Evolutionary conservation across 139 green algal genomes (phyloP), one percentile per base, ranked within the genome.

Genomic region (Chloropicon primus): DNA sequence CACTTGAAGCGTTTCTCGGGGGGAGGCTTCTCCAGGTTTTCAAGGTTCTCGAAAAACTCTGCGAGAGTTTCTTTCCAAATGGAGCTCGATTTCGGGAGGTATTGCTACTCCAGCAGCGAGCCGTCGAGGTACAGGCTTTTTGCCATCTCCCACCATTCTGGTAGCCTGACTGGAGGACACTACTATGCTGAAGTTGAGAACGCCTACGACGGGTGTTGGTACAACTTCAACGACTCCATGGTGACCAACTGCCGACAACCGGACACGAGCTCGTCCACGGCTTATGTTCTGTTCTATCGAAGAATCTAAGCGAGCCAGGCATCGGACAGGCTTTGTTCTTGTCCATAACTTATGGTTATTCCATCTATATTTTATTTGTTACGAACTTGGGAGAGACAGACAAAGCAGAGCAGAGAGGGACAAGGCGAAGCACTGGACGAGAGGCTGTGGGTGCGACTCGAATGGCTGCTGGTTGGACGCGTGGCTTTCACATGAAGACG

Each of bases 281-380:
- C 85, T 22, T 92, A 92, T 41, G 83, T 91, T 26, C 54, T 92
- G 28, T 87, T 91, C 27, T 92, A 87, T 76, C 75, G 82, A 17
- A 62, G 41, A 17, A 17, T 17, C 10, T 62, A 17, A 62, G n/a
- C n/a, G n/a, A n/a, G n/a, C n/a, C n/a, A n/a, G n/a, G n/a, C n/a
- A n/a, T n/a, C n/a, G n/a, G n/a, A n/a, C n/a, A n/a, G n/a, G n/a
- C n/a, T n/a, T n/a, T n/a, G n/a, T n/a, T n/a, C n/a, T n/a, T n/a
- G n/a, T n/a, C n/a, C n/a, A n/a, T n/a, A n/a, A n/a, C n/a, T n/a
- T n/a, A n/a, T n/a, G n/a, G n/a, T n/a, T n/a, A n/a, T n/a, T n/a
- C n/a, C n/a, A n/a, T n/a, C n/a, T n/a, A n/a, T n/a, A n/a, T n/a
- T n/a, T n/a, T n/a, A n/a, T n/a, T n/a, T n/a, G n/a, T n/a, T n/a